A percentile compares a stretch with the other conserved stretches of the same genome.
Evolutionary conservation across 192 early-diverging fungal genomes (phyloP).

Genomic region (Funneliformis mosseae): DNA sequence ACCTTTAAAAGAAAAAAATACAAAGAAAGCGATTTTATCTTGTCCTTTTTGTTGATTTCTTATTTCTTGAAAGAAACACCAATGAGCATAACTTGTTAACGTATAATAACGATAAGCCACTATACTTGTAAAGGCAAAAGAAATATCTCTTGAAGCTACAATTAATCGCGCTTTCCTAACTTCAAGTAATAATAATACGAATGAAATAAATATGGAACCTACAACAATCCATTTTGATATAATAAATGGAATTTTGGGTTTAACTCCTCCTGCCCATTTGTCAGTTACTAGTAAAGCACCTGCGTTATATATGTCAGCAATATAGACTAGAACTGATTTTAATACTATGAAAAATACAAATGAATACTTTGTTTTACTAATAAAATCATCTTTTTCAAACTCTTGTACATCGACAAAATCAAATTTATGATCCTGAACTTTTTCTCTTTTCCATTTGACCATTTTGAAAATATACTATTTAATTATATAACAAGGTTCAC

Average conservation of each 20-base stretch:
- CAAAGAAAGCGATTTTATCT: slow-evolving; percentile 77
- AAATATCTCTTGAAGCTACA: slow-evolving; percentile 71
- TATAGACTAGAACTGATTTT: slow-evolving; percentile 69
- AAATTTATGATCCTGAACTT: slow-evolving; percentile 75
- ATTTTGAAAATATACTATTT: background rate
- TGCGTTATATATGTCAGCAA: slow-evolving; percentile 61
- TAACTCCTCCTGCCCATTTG: background rate
- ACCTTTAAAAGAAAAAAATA: slow-evolving; percentile 84
- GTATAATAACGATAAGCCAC: slow-evolving; percentile 78
- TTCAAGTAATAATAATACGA: slow-evolving; percentile 71
- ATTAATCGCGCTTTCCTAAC: slow-evolving; percentile 68
- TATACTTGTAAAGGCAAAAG: slow-evolving; percentile 71
- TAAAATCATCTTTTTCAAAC: slow-evolving; percentile 44
- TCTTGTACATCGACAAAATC: slow-evolving; percentile 77
- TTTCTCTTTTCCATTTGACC: slow-evolving; percentile 52
- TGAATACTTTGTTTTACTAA: slow-evolving; percentile 45
- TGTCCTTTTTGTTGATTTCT: slow-evolving; percentile 58
- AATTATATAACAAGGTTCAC: background rate
- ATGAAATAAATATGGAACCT: slow-evolving; percentile 73
- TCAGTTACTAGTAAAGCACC: background rate
- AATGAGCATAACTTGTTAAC: slow-evolving; percentile 76
- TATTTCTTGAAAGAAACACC: slow-evolving; percentile 78
- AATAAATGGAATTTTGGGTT: background rate
- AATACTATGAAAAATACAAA: slow-evolving; percentile 59
- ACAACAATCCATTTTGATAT: slow-evolving; percentile 51